Conservation (phyloP, 371 early-diverging fungal species). For the Nosema granulosis region DNA sequence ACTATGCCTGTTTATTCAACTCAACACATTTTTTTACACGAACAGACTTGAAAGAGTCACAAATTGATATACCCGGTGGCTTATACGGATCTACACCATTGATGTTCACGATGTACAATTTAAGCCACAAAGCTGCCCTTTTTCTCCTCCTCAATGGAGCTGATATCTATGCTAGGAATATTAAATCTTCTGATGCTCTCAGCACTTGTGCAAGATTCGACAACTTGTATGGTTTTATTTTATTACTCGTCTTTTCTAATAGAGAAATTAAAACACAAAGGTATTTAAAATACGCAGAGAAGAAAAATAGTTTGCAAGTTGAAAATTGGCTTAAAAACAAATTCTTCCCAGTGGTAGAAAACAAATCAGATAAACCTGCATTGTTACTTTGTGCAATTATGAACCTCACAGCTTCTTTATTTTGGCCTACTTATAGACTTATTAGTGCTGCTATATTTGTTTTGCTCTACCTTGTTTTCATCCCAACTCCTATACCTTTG, state of each 20-base stretch:
- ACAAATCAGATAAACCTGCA: neutral
- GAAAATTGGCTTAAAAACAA: neutral
- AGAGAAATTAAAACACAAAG: slow-evolving; percentile 7
- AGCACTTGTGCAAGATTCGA: slow-evolving; percentile 25
- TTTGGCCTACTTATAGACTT: neutral
- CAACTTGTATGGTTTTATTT: slow-evolving; percentile 35
- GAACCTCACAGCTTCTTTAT: neutral
- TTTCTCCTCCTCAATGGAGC: slow-evolving; percentile 37
- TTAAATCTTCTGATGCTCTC: neutral
- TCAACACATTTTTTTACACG: slow-evolving; percentile 15
- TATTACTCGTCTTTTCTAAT: neutral
- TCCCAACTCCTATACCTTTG: neutral
- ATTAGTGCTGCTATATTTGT: neutral
- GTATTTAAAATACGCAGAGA: slow-evolving; percentile 6
- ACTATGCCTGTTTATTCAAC: slow-evolving; percentile 43
- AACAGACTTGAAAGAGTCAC: neutral
- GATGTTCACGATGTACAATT: slow-evolving; percentile 46
- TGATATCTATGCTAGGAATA: slow-evolving; percentile 26
- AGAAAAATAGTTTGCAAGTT: neutral
- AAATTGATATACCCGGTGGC: slow-evolving; percentile 38
- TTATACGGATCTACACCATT: slow-evolving; percentile 35
- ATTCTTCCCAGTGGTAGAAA: neutral
- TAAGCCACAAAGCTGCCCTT: slow-evolving; percentile 29
- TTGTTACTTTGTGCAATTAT: neutral
- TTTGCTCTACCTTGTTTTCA: neutral